These are phyloP conservation scores for Astrothelium macrocarpum DNA, from an alignment of 495 filamentous ascomycete genomes.

Conservation along the genomic window DNA sequence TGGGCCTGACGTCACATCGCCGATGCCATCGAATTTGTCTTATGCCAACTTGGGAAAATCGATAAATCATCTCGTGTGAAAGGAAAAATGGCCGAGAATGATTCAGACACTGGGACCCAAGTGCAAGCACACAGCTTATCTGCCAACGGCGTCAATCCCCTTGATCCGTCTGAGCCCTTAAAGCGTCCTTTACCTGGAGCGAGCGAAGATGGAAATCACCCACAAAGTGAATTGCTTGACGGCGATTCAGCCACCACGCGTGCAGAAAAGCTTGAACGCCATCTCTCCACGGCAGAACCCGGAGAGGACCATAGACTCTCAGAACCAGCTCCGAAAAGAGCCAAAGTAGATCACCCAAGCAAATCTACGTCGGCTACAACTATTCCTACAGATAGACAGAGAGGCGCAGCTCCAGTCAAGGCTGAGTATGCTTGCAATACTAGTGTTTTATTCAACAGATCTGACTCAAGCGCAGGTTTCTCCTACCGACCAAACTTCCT, in stretches of 20 bases:
- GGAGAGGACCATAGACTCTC: constrained; percentile 1
- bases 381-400: constrained; percentile 32
- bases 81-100: not conserved
- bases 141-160: constrained; percentile 8
- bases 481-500: not conserved
- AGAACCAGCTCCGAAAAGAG: constrained; percentile 50
- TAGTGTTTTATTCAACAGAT: constrained; percentile 7
- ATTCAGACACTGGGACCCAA: not conserved
- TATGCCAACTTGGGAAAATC: too few species aligned
- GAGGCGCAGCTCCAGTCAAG: constrained; percentile 76
- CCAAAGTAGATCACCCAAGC: constrained; percentile 41
- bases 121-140: not conserved
- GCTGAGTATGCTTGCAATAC: constrained; percentile 52
- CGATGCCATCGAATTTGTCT: not conserved
- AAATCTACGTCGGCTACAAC: constrained; percentile 8
- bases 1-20: not conserved
- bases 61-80: too few species aligned
- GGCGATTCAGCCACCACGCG: constrained; percentile 22
- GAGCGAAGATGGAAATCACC: constrained; percentile 8
- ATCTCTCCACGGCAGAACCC: constrained; percentile 1
- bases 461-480: constrained; percentile 5
- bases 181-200: constrained; percentile 5
- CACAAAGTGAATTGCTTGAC: constrained; percentile 15
- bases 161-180: constrained; percentile 11
- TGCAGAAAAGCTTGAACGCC: constrained; percentile 22